Conservation (phyloP, 768 basidiomycete species). For the Chalciporus chontae region DNA sequence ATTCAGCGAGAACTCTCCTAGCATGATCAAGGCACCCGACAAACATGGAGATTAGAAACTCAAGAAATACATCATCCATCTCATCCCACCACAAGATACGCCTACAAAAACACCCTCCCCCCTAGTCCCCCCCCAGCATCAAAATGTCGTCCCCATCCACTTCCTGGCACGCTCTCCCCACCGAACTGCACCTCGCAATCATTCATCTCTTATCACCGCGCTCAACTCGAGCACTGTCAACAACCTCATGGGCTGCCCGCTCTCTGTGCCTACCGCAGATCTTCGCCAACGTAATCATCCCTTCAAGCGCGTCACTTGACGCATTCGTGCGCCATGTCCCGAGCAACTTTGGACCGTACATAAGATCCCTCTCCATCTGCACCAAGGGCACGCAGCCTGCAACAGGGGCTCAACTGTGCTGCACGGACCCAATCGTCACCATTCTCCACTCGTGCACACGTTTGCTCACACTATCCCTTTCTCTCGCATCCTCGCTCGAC, state of each 20-base stretch:
- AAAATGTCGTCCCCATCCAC: background rate
- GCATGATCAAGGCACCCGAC: conserved; percentile 13
- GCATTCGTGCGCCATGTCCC: conserved; percentile 59
- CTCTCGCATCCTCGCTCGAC: conserved; percentile 26
- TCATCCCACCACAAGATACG: background rate
- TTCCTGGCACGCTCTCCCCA: conserved; percentile 57
- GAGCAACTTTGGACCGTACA: conserved; percentile 48
- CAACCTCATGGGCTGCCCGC: conserved; percentile 49
- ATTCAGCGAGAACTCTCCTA: background rate
- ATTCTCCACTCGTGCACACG: conserved; percentile 49
- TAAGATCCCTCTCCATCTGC: conserved; percentile 44
- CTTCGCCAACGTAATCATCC: conserved; percentile 57
- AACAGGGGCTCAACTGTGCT: conserved; percentile 26
- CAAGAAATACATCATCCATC: background rate
- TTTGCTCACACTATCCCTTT: conserved; percentile 31
- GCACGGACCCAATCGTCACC: conserved; percentile 46
- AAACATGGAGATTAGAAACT: conserved; percentile 17
- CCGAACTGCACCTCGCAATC: conserved; percentile 62
- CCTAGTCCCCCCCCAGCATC: too few relatives aligned
- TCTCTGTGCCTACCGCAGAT: conserved; percentile 52
- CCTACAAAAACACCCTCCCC: background rate
- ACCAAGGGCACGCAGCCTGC: conserved; percentile 35
- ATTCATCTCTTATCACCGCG: conserved; percentile 43
- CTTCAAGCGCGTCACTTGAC: conserved; percentile 41
- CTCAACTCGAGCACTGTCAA: conserved; percentile 47